Evolutionary conservation across 768 basidiomycete genomes (phyloP), one percentile per base, ranked within the genome.

Genomic region (Boletellus emodensis): DNA sequence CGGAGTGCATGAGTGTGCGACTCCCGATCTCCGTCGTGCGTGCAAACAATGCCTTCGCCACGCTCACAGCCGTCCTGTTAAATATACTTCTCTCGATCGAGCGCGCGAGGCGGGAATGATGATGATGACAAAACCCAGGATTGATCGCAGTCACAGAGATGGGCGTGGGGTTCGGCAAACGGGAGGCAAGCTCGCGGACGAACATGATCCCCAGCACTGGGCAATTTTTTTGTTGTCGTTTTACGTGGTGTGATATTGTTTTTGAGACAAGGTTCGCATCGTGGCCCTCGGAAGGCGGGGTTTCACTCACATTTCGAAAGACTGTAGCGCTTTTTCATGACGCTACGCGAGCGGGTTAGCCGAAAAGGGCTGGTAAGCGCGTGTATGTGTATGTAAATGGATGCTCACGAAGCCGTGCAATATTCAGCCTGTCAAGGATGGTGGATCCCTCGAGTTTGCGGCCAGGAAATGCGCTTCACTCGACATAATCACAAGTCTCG

Each of bases 81-180:
- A 50, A 4, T 15, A 46, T 32, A 30, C 56, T 54, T 4, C 46
- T 48, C 18, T 61, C 58, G 7, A 53, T 13, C 15, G 57, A 44
- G 32, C 67, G 61, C 1, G 53, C 44, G 41, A 74, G 60, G 22
- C 59, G 54, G 15, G 72, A 72, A 43, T 61, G n/a, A n/a, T n/a
- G n/a, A n/a, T n/a, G n/a, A n/a, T n/a, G 40, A 34, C 71, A 71
- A 41, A 70, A 64, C 4, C 73, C 72, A 2, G 74, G 73, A 42
- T 68, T 62, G 44, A 68, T 57, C 34, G 65, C 59, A 10, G 61
- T 61, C 40, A 71, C 58, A 4, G 66, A 57, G 30, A 75, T 52
- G 1, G 68, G 61, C 3, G 58, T 54, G 28, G 60, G 49, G 9
- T 52, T 39, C 7, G 65, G 61, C 13, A 71, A 56, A 33, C 65